Evolutionary conservation across 2,329 filamentous ascomycete species (phyloP), one percentile per base, ranked within the genome.

Genomic region (Aaosphaeria pasadenensis): DNA sequence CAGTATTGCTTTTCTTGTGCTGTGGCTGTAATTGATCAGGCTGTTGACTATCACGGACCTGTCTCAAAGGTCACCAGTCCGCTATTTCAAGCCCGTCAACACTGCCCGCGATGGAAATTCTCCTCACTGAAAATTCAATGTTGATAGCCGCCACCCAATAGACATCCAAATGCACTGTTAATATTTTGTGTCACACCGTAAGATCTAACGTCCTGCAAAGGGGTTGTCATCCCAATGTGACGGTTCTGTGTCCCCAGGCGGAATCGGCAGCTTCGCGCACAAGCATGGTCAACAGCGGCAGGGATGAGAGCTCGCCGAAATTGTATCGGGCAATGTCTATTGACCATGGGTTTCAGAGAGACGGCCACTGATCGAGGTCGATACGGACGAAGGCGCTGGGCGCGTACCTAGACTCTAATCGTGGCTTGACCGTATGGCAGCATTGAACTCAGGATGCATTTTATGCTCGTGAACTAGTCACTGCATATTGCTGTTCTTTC

Each of bases 211-310:
- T 50, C 45, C 45, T 45, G 49, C 44, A 55, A 24, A 45, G 11
- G 45, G 41, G 54, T 51, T 48, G 46, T 46, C 48, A 47, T 52
- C 39, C 57, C 53, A 50, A n/a, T 44, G 11, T 47, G 30, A 46
- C 42, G 60, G 60, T 39, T 50, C 39, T 53, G 63, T 63, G 62
- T 56, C 55, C 43, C 59, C 45, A 31, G 35, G 54, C 52, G 55
- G 53, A 64, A 55, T 49, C 53, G 55, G 56, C 39, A 56, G 42
- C 39, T 30, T 43, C 41, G 43, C 52, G 31, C 40, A 43, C 42
- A 48, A 11, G 43, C 43, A 47, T 44, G 29, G 28, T 43, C 30
- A 36, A 48, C 45, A 24, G 45, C 48, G 39, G 13, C 33, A 9
- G 9, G 13, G 13, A 36, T 11, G 33, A 9, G 13, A 9, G 9